Evolutionary conservation across 371 early-diverging fungal species (phyloP).

Genomic region (Furculomyces boomerangus): DNA sequence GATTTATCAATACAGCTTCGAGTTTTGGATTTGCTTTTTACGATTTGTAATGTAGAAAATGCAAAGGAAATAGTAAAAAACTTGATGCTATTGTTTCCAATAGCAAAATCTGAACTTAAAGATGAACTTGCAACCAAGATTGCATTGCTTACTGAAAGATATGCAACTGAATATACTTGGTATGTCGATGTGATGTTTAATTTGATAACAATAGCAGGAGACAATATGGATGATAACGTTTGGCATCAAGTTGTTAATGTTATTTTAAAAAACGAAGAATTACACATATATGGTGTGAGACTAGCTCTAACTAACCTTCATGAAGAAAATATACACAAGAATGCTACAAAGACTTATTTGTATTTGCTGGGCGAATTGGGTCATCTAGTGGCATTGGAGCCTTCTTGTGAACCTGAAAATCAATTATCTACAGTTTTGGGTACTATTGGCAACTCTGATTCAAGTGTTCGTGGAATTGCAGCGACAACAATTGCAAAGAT

Average conservation of each 20-base stretch:
- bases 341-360: constrained; percentile 81
- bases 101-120: constrained; percentile 76
- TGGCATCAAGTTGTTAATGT: constrained; percentile 96
- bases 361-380: constrained; percentile 95
- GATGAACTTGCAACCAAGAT: constrained; percentile 96
- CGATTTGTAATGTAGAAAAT: constrained; percentile 85
- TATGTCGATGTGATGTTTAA: constrained; percentile 93
- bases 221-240: constrained; percentile 87
- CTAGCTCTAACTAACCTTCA: constrained; percentile 62
- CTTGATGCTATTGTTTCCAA: constrained; percentile 63
- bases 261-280: constrained; percentile 75
- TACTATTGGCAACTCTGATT: constrained; percentile 64
- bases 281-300: constrained; percentile 82
- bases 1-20: constrained; percentile 90
- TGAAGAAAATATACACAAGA: constrained; percentile 81
- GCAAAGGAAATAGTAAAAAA: constrained; percentile 78
- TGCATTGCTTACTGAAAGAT: constrained; percentile 93
- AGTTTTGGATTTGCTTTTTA: constrained; percentile 88
- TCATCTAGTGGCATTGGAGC: constrained; percentile 73
- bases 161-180: constrained; percentile 91
- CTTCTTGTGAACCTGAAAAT: constrained; percentile 49
- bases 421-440: constrained; percentile 84
- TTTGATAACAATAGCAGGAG: constrained; percentile 85
- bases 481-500: constrained; percentile 88
- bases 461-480: constrained; percentile 61